Evolutionary conservation across 441 rosid species (phyloP), one percentile per base, ranked within the genome.

Genomic region (Aquilaria agallochum): DNA sequence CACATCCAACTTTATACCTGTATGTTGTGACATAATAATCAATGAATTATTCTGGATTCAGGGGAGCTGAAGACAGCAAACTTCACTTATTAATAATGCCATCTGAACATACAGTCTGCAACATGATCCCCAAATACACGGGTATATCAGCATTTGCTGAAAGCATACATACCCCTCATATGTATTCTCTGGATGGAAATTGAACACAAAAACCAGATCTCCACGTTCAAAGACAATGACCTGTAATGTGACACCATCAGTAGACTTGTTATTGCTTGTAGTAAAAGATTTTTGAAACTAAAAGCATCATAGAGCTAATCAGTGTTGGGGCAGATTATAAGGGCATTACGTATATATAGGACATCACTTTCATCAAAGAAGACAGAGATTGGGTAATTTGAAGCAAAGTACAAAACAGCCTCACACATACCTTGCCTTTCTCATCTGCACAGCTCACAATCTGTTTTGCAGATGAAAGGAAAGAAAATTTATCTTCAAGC

Each of bases 151-250:
- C 50, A 31, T 31, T 44, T 31, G 47, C 54, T 32, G 14, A 20
- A 47, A 58, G 51, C 48, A 70, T 56, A 59, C 76, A 50, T 81
- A 89, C 96, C 94, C 96, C 50, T 85, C 80, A 49, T 89, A 84
- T 46, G 87, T 76, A 58, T 81, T 83, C 55, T 81, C 80, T 31
- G 96, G 88, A 72, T 89, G 94, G 73, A 89, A 89, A 74, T 89
- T 89, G 82, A 87, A 87, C 58, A 89, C 87, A 31, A 87, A 87
- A 65, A 87, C 81, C 51, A 87, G 79, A 77, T 87, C 91, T 72
- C 93, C 91, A 36, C 78, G 88, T 82, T 87, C 96, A 73, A 89
- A 89, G 66, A 89, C 91, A 5, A 89, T 83, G 68, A 87, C 89
- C 96, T 87, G 88, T 49, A 65, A 64, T 31, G 57, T 49, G n/a